phyloP scores from a whole-genome alignment of 1,284 basidiomycete genomes.

The Exsudoporus floridanus region DNA sequence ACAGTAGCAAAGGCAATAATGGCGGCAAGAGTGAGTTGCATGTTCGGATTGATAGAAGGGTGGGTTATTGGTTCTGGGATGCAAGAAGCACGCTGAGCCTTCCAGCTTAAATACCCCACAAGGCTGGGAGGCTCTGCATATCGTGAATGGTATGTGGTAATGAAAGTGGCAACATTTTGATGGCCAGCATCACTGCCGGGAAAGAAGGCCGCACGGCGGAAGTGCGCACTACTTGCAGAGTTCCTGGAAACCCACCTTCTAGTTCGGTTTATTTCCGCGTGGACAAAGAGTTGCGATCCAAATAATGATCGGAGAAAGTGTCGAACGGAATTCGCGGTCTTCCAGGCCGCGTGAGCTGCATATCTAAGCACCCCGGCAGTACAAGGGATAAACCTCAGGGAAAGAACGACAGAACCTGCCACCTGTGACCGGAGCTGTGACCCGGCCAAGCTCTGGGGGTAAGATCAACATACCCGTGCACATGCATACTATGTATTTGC shows the following conservation, averaged over 20 bases:
- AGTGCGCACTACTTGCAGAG: background rate
- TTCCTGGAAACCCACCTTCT: background rate
- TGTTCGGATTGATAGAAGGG: conserved; percentile 5
- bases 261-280: background rate
- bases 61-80: background rate
- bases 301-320: background rate
- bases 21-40: conserved; percentile 20
- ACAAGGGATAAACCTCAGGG: too few species aligned
- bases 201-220: conserved; percentile 2
- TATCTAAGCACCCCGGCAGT: too few species aligned
- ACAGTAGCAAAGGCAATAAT: conserved; percentile 11
- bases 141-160: background rate
- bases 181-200: conserved; percentile 1
- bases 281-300: background rate
- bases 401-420: too few species aligned
- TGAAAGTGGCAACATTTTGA: background rate
- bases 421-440: too few species aligned
- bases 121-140: background rate
- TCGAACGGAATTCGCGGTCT: background rate
- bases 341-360: too few species aligned
- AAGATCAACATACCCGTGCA: too few species aligned
- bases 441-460: too few species aligned
- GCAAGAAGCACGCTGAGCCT: background rate
- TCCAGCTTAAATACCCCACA: conserved; percentile 10
- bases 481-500: too few species aligned